Conservation (phyloP, 2,329 filamentous ascomycete species). For the Grosmannia huntii region DNA sequence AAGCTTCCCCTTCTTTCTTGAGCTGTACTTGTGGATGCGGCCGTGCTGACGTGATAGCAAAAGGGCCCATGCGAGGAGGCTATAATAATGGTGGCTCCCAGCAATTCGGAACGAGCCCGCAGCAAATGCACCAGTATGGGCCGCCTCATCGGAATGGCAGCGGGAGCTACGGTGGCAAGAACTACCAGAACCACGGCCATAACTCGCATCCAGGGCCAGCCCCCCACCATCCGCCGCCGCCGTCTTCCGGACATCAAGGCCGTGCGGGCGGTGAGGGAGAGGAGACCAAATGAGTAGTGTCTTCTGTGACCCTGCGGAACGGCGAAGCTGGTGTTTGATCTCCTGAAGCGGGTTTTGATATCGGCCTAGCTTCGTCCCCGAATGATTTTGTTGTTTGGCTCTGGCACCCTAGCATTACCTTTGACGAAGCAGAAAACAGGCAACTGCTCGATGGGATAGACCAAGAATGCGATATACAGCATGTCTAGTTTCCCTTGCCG, state of each 20-base stretch:
- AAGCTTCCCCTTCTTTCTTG: constrained; percentile 25
- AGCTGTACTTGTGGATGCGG: not conserved
- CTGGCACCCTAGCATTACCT: not conserved
- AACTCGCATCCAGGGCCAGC: constrained; percentile 6
- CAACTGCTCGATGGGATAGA: not conserved
- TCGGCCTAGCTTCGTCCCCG: not conserved
- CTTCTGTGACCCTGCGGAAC: not conserved
- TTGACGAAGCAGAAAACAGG: not conserved
- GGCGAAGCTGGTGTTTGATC: not conserved
- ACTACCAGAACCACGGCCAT: constrained; percentile 30
- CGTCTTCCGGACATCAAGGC: constrained; percentile 21
- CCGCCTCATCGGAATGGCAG: constrained; percentile 46
- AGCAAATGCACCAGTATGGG: constrained; percentile 50
- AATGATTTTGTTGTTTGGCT: not conserved
- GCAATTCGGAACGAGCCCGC: constrained; percentile 53
- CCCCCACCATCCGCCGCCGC: constrained; percentile 20
- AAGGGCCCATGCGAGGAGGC: constrained; percentile 45
- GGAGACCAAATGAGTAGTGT: constrained; percentile 25
- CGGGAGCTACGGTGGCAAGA: constrained; percentile 36
- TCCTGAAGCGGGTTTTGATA: not conserved
- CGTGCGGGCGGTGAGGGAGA: constrained; percentile 26
- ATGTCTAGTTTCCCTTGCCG: not conserved
- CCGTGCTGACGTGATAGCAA: constrained; percentile 6
- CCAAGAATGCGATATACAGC: not conserved
- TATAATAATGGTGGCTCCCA: constrained; percentile 47